A percentile compares a stretch with the other conserved stretches of the same genome.
Evolutionary conservation across 2,329 filamentous ascomycete species (phyloP).

Genomic region (Colletotrichum truncatum): DNA sequence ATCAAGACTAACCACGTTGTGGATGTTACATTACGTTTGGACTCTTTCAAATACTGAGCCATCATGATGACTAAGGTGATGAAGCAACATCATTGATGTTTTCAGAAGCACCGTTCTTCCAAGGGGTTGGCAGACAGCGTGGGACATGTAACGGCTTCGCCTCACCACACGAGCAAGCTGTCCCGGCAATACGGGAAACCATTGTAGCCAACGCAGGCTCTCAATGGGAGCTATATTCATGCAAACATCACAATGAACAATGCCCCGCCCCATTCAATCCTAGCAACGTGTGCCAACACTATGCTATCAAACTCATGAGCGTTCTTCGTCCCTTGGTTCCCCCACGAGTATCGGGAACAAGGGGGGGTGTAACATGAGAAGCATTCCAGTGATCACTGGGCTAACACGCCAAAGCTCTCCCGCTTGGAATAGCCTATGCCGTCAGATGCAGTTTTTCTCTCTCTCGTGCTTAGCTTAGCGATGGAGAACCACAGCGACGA

Average conservation of each 20-base stretch:
- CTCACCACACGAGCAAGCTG: not conserved
- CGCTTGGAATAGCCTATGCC: too few species aligned
- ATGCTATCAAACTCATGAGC: not conserved
- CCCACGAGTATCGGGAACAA: not conserved
- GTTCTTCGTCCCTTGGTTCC: not conserved
- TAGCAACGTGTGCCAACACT: not conserved
- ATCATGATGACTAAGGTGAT: constrained; percentile 22
- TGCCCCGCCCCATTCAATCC: not conserved
- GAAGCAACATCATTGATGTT: constrained; percentile 3
- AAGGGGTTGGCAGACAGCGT: constrained; percentile 8
- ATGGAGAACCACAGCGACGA: not conserved
- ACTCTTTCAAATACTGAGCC: constrained; percentile 5
- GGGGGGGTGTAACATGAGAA: not conserved
- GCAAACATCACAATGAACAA: constrained; percentile 20
- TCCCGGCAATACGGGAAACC: not conserved
- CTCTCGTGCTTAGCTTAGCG: not conserved
- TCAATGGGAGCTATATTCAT: constrained; percentile 18
- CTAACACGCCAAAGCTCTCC: constrained; percentile 9
- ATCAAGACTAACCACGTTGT: not conserved
- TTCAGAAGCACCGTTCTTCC: constrained; percentile 11
- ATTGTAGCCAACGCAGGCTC: constrained; percentile 5
- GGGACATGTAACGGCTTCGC: constrained; percentile 11
- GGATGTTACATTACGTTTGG: not conserved
- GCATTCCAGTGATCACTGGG: constrained; percentile 19
- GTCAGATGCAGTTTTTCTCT: too few species aligned